Conservation (phyloP, 805 yeast species). For the Monosporozyma aerobia region DNA sequence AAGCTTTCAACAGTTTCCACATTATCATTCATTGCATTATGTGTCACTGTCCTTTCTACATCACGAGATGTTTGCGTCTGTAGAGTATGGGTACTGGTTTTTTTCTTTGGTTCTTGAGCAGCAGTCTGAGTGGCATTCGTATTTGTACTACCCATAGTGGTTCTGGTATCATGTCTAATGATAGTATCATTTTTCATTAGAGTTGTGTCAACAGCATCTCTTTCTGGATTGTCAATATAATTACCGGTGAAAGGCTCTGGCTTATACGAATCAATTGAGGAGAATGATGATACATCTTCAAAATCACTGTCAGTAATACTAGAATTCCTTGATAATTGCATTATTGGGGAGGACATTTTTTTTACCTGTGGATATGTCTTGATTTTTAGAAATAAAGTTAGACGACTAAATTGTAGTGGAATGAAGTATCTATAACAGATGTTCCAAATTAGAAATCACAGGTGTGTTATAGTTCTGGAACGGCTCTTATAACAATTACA, state of each 20-base stretch:
- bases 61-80: conserved; percentile 1
- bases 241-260: conserved; percentile 20
- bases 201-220: neutral
- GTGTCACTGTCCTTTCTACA: conserved; percentile 17
- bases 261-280: conserved; percentile 20
- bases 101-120: neutral
- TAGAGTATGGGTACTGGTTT: conserved; percentile 3
- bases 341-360: neutral
- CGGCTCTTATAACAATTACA: too few species aligned
- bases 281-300: conserved; percentile 23
- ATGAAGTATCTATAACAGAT: neutral
- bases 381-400: neutral
- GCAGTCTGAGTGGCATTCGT: neutral
- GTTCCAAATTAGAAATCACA: too few species aligned
- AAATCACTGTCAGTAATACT: conserved; percentile 12
- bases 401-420: neutral
- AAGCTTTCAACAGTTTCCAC: conserved; percentile 22
- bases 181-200: conserved; percentile 5
- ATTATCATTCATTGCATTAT: conserved; percentile 17
- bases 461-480: too few species aligned
- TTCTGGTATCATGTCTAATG: neutral
- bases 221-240: neutral
- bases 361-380: neutral
- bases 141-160: neutral
- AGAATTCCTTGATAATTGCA: neutral